These are phyloP conservation scores for Flaveria linearis DNA, from an alignment of 129 eudicot genomes.

Conservation along the genomic window DNA sequence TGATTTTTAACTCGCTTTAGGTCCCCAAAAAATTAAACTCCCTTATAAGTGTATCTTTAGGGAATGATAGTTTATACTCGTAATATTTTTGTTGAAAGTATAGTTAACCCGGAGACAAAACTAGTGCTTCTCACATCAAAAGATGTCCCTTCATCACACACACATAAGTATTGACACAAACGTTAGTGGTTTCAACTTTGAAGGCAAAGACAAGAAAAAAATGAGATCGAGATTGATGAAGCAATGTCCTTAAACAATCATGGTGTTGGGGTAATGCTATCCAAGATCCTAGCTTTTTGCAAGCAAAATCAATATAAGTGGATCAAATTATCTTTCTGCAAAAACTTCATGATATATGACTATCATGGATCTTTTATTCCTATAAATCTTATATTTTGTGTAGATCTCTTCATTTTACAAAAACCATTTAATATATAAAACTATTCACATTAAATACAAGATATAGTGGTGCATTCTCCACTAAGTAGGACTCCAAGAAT, in stretches of 20 bases:
- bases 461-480: constrained; percentile 13
- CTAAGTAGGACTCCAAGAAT: constrained; percentile 12
- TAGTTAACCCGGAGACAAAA: no score
- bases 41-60: no score
- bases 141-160: background rate
- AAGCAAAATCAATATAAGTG: constrained; percentile 1
- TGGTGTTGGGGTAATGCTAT: constrained; percentile 7
- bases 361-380: background rate
- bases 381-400: no score
- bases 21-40: no score
- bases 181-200: background rate
- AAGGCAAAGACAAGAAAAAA: constrained; percentile 13
- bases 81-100: no score
- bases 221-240: constrained; percentile 13
- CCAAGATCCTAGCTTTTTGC: background rate
- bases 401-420: no score
- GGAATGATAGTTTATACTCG: no score
- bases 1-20: no score
- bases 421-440: background rate
- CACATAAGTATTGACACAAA: background rate
- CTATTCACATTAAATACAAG: background rate
- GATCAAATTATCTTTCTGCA: background rate
- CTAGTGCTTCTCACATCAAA: background rate
- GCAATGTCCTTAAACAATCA: constrained; percentile 22
- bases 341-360: no score